Conservation (phyloP, 805 yeast genomes). For the Wickerhamomyces chambardii region DNA sequence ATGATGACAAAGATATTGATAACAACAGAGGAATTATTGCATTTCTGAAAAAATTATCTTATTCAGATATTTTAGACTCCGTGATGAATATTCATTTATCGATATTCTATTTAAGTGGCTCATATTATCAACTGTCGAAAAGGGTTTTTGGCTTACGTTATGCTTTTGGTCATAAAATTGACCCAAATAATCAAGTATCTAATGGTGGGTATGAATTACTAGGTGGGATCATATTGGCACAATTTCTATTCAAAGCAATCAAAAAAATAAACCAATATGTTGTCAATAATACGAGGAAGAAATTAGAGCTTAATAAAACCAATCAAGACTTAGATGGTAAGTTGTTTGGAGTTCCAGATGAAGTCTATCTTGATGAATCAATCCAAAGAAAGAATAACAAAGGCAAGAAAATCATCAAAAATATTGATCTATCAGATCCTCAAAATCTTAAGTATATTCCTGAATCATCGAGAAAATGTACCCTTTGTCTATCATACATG, state of each 20-base stretch:
- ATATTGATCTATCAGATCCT: constrained; percentile 50
- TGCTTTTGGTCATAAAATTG: constrained; percentile 57
- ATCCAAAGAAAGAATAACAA: constrained; percentile 4
- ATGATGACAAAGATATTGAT: constrained; percentile 10
- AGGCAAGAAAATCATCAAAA: constrained; percentile 4
- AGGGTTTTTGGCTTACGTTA: constrained; percentile 76
- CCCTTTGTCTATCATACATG: constrained; percentile 79
- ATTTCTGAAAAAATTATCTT: constrained; percentile 22
- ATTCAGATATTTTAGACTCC: constrained; percentile 37
- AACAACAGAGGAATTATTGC: constrained; percentile 7
- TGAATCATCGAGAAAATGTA: constrained; percentile 62
- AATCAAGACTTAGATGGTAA: constrained; percentile 4
- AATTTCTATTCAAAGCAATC: constrained; percentile 33
- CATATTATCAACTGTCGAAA: constrained; percentile 71
- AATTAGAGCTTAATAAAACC: constrained; percentile 6
- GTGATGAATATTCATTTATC: constrained; percentile 69
- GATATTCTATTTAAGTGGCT: constrained; percentile 73
- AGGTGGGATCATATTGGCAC: constrained; percentile 53
- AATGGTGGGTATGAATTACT: constrained; percentile 66
- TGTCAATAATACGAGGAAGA: neutral
- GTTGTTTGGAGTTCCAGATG: constrained; percentile 6
- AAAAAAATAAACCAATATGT: constrained; percentile 4
- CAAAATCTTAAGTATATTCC: constrained; percentile 58
- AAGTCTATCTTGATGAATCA: neutral
- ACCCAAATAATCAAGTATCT: constrained; percentile 27